Percentiles rank a stretch among this genome's conserved stretches.
Evolutionary conservation across 2,329 filamentous ascomycete species (phyloP).

Genomic region (Phyllosticta citriasiana): DNA sequence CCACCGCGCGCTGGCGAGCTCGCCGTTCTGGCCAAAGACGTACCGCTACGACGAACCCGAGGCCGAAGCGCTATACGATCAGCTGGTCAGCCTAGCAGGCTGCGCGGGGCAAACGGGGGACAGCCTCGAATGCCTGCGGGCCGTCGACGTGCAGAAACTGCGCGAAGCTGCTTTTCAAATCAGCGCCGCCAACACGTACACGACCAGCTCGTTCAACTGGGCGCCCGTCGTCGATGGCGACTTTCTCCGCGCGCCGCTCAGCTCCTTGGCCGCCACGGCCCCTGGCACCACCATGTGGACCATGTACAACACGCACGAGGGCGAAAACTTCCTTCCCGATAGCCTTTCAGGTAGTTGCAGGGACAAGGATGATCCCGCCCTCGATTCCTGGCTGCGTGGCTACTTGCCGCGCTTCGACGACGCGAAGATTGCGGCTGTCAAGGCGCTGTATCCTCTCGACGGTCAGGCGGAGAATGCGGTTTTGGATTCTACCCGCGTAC

Average conservation of each 20-base stretch:
- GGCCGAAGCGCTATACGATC: slow-evolving; percentile 42
- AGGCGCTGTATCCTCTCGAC: slow-evolving; percentile 39
- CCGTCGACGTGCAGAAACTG: slow-evolving; percentile 42
- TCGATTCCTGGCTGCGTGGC: slow-evolving; percentile 38
- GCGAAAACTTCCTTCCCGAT: slow-evolving; percentile 50
- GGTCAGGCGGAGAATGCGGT: slow-evolving; percentile 19
- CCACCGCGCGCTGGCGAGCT: slow-evolving; percentile 40
- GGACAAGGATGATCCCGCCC: slow-evolving; percentile 15
- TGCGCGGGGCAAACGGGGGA: slow-evolving; percentile 35
- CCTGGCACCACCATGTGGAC: slow-evolving; percentile 36
- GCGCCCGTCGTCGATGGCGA: slow-evolving; percentile 49
- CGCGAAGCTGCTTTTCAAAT: slow-evolving; percentile 43
- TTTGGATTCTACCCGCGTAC: slow-evolving; percentile 35
- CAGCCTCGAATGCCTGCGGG: slow-evolving; percentile 44
- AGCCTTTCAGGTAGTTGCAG: slow-evolving; percentile 43
- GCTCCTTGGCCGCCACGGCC: slow-evolving; percentile 35
- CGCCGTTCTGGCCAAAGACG: slow-evolving; percentile 51
- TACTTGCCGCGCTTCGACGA: slow-evolving; percentile 42
- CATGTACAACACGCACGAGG: slow-evolving; percentile 55
- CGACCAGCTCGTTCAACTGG: slow-evolving; percentile 49
- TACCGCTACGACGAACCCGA: slow-evolving; percentile 42
- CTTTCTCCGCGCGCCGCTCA: slow-evolving; percentile 43
- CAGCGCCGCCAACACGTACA: slow-evolving; percentile 41
- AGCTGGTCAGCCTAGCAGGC: slow-evolving; percentile 37
- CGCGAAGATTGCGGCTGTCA: slow-evolving; percentile 30